These are phyloP conservation scores for Gonapodya prolifera DNA, from an alignment of 192 early-diverging fungal species.

Conservation along the genomic window DNA sequence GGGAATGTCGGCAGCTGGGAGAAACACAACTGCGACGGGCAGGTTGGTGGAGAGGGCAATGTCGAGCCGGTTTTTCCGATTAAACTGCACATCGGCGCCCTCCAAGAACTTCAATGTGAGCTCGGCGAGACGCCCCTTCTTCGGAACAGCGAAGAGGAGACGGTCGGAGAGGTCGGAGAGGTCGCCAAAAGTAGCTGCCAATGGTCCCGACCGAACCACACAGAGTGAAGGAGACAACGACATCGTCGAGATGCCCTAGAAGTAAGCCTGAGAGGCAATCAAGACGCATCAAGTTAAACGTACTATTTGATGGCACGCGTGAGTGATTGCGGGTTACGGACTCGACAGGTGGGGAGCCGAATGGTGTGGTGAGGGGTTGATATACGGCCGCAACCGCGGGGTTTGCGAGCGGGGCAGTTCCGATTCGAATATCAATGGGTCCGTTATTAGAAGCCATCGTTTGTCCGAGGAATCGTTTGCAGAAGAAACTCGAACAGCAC, in stretches of 20 bases:
- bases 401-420: too few relatives aligned
- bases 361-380: background rate
- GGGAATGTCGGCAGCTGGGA: constrained; percentile 91
- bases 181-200: background rate
- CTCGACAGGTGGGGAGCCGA: background rate
- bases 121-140: constrained; percentile 95
- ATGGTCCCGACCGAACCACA: too few relatives aligned
- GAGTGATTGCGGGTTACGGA: background rate
- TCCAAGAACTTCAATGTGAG: constrained; percentile 66
- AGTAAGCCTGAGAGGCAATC: too few relatives aligned
- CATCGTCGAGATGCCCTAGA: too few relatives aligned
- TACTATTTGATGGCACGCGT: background rate
- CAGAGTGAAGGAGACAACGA: too few relatives aligned
- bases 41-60: constrained; percentile 91
- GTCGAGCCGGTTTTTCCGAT: constrained; percentile 87
- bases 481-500: too few relatives aligned
- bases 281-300: too few relatives aligned
- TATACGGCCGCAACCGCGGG: too few relatives aligned
- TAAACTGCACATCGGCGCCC: constrained; percentile 91
- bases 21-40: constrained; percentile 86
- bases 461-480: too few relatives aligned
- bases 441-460: too few relatives aligned
- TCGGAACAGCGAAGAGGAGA: constrained; percentile 45
- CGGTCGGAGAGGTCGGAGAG: background rate
- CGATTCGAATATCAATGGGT: too few relatives aligned